Conservation (phyloP, 2,329 filamentous ascomycete species). For the Aspergillus cejpii region DNA sequence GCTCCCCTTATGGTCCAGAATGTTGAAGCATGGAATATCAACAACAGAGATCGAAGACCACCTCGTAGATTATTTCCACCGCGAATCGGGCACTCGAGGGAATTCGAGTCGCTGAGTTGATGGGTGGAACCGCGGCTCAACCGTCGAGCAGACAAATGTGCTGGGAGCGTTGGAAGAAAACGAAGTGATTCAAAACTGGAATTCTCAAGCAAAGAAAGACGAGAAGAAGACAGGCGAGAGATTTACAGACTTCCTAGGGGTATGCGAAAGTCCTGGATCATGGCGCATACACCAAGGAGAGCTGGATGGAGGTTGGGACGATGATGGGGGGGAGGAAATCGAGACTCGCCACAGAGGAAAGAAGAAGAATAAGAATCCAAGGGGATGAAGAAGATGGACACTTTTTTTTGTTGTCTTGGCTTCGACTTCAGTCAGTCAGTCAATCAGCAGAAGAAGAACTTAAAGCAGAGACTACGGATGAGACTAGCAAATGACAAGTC, state of each 20-base stretch:
- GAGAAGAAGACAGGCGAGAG: conserved; percentile 8
- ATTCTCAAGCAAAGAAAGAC: conserved; percentile 7
- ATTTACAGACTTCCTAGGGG: conserved; percentile 29
- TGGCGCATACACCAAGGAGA: conserved; percentile 28
- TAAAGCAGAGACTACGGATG: background rate
- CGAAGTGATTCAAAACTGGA: conserved; percentile 6
- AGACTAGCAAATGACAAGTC: background rate
- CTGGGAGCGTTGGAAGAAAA: conserved; percentile 3
- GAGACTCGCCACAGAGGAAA: conserved; percentile 6
- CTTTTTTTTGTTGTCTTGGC: conserved; percentile 9
- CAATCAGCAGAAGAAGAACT: conserved; percentile 10
- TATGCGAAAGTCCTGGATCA: conserved; percentile 27
- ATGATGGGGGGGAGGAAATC: conserved; percentile 11
- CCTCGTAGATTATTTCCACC: conserved; percentile 21
- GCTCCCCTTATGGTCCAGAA: conserved; percentile 41
- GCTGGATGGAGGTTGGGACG: conserved; percentile 14
- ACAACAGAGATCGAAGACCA: conserved; percentile 23
- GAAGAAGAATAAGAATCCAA: conserved; percentile 12
- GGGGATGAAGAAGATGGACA: conserved; percentile 5
- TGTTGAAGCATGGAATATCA: conserved; percentile 43
- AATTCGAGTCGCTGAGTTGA: conserved; percentile 4
- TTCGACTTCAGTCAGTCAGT: too few species aligned
- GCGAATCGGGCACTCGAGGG: conserved; percentile 7
- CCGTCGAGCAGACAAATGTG: conserved; percentile 1
- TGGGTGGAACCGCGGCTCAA: conserved; percentile 4